A percentile compares a stretch with the other conserved stretches of the same genome.
These are phyloP conservation scores for Castanopsis chinensis DNA, from an alignment of 306 rosid genomes.

Conservation along the genomic window DNA sequence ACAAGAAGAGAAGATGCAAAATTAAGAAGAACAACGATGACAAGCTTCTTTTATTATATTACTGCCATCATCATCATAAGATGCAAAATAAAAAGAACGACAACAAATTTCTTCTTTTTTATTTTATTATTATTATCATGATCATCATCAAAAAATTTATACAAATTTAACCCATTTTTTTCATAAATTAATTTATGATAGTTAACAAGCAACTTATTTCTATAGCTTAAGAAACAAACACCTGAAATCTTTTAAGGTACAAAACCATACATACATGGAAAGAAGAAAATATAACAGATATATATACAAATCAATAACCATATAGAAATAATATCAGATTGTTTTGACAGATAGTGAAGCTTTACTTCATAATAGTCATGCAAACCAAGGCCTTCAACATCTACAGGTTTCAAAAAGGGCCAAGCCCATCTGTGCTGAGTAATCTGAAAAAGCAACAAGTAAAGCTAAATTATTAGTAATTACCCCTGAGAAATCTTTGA, in stretches of 20 bases:
- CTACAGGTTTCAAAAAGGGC: slow-evolving; percentile 88
- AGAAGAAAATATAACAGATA: not conserved
- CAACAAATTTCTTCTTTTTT: too few species aligned
- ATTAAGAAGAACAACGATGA: too few species aligned
- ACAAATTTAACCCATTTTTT: not conserved
- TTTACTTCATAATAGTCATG: slow-evolving; percentile 74
- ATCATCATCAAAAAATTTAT: not conserved
- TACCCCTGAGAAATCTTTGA: not conserved
- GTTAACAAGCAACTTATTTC: not conserved
- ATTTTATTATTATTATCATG: not conserved
- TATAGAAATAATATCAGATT: not conserved
- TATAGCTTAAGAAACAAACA: not conserved
- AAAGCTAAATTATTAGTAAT: slow-evolving; percentile 3
- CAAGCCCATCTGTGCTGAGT: slow-evolving; percentile 63
- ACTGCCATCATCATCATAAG: too few species aligned
- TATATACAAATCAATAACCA: not conserved
- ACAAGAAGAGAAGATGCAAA: not conserved
- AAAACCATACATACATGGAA: not conserved
- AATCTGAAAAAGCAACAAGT: slow-evolving; percentile 46
- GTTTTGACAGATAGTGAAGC: not conserved
- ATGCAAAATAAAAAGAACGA: too few species aligned
- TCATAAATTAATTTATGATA: not conserved
- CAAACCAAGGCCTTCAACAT: slow-evolving; percentile 78
- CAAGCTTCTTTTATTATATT: too few species aligned
- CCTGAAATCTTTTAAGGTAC: not conserved